These are phyloP conservation scores for Globisporangium parvum DNA, from an alignment of 352 stramenopile genomes.

Conservation along the genomic window DNA sequence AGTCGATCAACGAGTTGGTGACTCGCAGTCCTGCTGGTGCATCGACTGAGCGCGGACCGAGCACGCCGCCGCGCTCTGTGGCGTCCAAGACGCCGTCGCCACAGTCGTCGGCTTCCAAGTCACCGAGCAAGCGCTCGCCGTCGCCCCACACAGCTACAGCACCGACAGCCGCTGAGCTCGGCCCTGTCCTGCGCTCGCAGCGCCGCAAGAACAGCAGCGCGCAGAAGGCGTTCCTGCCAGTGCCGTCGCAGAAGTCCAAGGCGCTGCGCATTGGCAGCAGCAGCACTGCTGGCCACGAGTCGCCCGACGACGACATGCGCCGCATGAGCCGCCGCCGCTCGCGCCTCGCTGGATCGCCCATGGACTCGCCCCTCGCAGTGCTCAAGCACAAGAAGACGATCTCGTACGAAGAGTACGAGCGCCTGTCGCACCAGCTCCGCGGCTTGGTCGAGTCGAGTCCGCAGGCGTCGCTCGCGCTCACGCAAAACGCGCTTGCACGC, in stretches of 20 bases:
- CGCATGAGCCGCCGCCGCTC: constrained; percentile 7
- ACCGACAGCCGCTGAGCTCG: constrained; percentile 23
- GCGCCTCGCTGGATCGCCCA: constrained; percentile 20
- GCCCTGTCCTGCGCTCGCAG: constrained; percentile 21
- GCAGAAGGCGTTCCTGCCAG: constrained; percentile 38
- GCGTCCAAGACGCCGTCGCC: no score
- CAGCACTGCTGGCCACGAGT: constrained; percentile 1
- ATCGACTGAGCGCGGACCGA: background rate
- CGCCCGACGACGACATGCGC: constrained; percentile 14
- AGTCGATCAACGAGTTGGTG: background rate
- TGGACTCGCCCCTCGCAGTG: constrained; percentile 44
- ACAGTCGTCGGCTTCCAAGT: constrained; percentile 5
- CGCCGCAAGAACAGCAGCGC: constrained; percentile 33
- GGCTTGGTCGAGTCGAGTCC: constrained; percentile 62
- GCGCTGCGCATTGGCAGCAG: constrained; percentile 27
- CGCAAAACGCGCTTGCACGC: constrained; percentile 40
- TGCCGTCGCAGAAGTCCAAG: constrained; percentile 40
- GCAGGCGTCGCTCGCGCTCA: constrained; percentile 48
- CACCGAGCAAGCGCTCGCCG: constrained; percentile 2
- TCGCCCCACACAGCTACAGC: constrained; percentile 10
- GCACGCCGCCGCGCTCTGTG: background rate
- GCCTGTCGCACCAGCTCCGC: constrained; percentile 52
- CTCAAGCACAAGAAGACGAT: constrained; percentile 80
- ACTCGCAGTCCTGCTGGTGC: background rate
- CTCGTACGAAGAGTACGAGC: constrained; percentile 70